These are phyloP conservation scores for Penicillium palitans DNA, from an alignment of 2,329 filamentous ascomycete species.

Conservation along the genomic window DNA sequence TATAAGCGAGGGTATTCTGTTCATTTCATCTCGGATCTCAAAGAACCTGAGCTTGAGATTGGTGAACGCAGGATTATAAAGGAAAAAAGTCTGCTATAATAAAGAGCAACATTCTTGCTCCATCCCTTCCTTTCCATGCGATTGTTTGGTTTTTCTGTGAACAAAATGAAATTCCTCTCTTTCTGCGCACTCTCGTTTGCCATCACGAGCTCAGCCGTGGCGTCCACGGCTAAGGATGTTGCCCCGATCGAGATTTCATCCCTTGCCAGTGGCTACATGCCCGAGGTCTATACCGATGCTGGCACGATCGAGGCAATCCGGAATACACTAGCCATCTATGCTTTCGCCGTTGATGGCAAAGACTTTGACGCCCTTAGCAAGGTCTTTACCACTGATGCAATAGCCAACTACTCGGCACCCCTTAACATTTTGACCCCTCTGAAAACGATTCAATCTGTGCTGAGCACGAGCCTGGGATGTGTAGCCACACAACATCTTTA, in stretches of 20 bases:
- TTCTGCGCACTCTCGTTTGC: neutral
- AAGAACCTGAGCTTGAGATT: neutral
- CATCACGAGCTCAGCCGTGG: neutral
- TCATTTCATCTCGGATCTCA: neutral
- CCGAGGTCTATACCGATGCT: neutral
- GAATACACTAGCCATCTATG: neutral
- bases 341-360: neutral
- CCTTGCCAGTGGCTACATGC: neutral
- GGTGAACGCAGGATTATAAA: neutral
- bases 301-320: neutral
- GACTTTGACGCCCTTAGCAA: neutral
- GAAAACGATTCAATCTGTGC: neutral
- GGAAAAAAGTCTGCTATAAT: neutral
- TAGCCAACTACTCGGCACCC: neutral
- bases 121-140: neutral
- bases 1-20: neutral
- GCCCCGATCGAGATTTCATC: neutral
- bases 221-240: neutral
- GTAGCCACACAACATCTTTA: neutral
- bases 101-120: neutral
- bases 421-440: neutral
- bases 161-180: neutral
- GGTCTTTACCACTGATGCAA: neutral
- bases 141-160: too few species aligned
- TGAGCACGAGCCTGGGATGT: neutral